A percentile compares a stretch with the other conserved stretches of the same genome.
Evolutionary conservation across 805 yeast genomes (phyloP).

Genomic region (Metschnikowia kunwiensis): DNA sequence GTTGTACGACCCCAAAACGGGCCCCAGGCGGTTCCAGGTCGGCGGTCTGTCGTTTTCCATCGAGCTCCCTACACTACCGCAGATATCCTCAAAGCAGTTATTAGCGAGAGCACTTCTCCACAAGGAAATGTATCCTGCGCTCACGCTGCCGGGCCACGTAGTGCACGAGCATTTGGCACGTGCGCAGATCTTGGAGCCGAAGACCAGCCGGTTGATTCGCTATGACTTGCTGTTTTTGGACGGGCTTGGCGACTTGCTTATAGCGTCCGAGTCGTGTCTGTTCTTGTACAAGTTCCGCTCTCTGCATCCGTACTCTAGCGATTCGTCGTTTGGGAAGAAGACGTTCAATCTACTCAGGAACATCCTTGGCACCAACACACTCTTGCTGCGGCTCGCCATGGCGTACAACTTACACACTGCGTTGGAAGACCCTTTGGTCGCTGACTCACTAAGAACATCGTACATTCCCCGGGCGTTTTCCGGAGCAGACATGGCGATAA

Average conservation of each 20-base stretch:
- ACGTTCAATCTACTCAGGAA: slow-evolving; percentile 29
- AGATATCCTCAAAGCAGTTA: slow-evolving; percentile 25
- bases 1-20: slow-evolving; percentile 19
- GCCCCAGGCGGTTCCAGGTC: slow-evolving; percentile 4
- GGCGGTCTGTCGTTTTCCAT: slow-evolving; percentile 17
- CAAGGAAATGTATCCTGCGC: slow-evolving; percentile 34
- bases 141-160: slow-evolving; percentile 26
- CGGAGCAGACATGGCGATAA: not conserved
- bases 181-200: slow-evolving; percentile 20
- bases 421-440: slow-evolving; percentile 29
- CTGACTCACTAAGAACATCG: slow-evolving; percentile 20
- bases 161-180: slow-evolving; percentile 22
- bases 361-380: slow-evolving; percentile 42
- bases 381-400: slow-evolving; percentile 33
- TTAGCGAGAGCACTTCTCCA: slow-evolving; percentile 37
- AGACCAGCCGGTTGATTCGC: slow-evolving; percentile 24
- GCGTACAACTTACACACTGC: slow-evolving; percentile 37
- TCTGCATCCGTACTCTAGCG: slow-evolving; percentile 15
- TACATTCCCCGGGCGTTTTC: slow-evolving; percentile 26
- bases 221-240: slow-evolving; percentile 38
- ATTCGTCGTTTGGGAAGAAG: slow-evolving; percentile 23
- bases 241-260: slow-evolving; percentile 40
- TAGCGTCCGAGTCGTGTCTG: slow-evolving; percentile 36
- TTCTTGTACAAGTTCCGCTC: slow-evolving; percentile 29
- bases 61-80: slow-evolving; percentile 34